Conservation (phyloP, 2,329 filamentous ascomycete genomes). For the Nemania sp. region DNA sequence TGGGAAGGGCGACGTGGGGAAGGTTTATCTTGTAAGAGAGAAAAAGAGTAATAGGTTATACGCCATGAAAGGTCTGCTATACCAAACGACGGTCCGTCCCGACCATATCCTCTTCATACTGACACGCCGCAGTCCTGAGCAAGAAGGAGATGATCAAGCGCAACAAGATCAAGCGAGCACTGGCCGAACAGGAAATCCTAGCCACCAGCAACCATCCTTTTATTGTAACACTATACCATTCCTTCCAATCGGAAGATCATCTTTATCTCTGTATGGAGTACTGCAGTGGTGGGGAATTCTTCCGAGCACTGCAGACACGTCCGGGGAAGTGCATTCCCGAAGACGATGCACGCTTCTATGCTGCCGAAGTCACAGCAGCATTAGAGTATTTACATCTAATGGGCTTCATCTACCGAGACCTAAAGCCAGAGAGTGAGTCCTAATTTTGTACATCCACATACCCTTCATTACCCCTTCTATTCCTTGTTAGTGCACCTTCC, state of each 20-base stretch:
- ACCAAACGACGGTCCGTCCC: background rate
- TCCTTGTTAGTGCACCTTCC: too few relatives aligned
- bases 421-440: conserved; percentile 93
- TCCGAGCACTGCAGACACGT: conserved; percentile 91
- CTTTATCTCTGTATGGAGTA: conserved; percentile 99
- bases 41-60: conserved; percentile 96
- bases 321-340: conserved; percentile 97
- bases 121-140: conserved; percentile 74
- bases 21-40: conserved; percentile 95
- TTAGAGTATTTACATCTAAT: conserved; percentile 96
- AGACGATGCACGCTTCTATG: conserved; percentile 95
- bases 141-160: conserved; percentile 99
- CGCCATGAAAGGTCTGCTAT: conserved; percentile 88
- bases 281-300: conserved; percentile 98
- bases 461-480: background rate
- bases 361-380: conserved; percentile 94
- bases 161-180: conserved; percentile 98
- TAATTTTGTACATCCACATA: background rate
- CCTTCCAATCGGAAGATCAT: conserved; percentile 98
- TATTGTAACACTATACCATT: conserved; percentile 98
- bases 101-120: background rate
- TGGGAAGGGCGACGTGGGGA: conserved; percentile 97
- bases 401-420: conserved; percentile 98
- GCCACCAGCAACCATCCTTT: conserved; percentile 99
- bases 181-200: conserved; percentile 96